A percentile compares a stretch with the other conserved stretches of the same genome.
Conservation (phyloP, 345 rosid species). For the Brassica cretica region DNA sequence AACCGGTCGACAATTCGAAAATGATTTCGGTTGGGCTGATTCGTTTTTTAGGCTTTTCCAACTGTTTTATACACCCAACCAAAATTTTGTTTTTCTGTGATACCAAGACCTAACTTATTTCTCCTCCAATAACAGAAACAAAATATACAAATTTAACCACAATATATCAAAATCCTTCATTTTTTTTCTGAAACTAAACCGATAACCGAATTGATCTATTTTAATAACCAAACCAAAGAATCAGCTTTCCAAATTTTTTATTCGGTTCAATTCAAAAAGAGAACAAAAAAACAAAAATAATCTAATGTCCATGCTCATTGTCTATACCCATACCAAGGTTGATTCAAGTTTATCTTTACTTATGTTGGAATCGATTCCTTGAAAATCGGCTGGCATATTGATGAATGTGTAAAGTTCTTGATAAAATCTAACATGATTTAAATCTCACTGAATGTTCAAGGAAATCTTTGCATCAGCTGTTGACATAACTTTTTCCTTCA, state of each 20-base stretch:
- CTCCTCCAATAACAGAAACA: no score
- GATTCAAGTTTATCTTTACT: not conserved
- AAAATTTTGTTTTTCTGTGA: not conserved
- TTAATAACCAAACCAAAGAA: not conserved
- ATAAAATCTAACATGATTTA: not conserved
- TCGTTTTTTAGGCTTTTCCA: not conserved
- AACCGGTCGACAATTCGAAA: not conserved
- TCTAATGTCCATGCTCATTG: not conserved
- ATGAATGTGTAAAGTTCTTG: not conserved
- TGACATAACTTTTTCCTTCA: slow-evolving; percentile 83
- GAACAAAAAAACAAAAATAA: no score
- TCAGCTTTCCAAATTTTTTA: not conserved
- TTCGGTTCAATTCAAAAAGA: not conserved
- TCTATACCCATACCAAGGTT: not conserved
- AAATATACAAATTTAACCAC: not conserved
- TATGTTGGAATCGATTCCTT: not conserved
- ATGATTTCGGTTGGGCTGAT: not conserved
- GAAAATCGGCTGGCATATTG: not conserved
- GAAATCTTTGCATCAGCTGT: slow-evolving; percentile 93
- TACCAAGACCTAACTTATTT: no score
- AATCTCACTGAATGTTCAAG: slow-evolving; percentile 73
- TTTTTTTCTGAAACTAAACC: not conserved
- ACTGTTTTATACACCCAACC: not conserved
- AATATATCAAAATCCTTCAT: not conserved
- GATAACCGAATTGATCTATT: not conserved